Percentiles rank a stretch among this genome's conserved stretches.
Evolutionary conservation across 177 flowering plant genomes (phyloP).

Genomic region (Vitis hybrid): DNA sequence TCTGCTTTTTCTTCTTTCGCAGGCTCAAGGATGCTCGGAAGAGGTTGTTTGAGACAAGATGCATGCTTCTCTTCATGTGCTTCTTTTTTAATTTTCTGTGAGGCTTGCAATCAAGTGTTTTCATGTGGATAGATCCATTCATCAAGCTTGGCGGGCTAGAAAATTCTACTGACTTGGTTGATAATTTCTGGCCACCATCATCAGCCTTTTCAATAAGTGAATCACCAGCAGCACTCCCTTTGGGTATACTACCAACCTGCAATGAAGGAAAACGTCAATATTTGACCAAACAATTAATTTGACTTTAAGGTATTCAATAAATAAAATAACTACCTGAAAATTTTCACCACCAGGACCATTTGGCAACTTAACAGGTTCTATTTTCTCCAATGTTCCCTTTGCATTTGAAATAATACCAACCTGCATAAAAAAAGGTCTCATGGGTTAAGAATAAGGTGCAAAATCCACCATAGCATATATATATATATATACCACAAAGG

Average conservation of each 20-base stretch:
- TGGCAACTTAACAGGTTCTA: conserved; percentile 6
- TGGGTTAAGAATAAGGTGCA: conserved; percentile 4
- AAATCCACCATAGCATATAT: neutral
- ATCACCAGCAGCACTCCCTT: conserved; percentile 12
- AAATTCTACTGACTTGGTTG: conserved; percentile 8
- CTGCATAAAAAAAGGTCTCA: conserved; percentile 12
- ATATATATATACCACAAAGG: neutral
- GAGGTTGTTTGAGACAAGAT: conserved; percentile 37
- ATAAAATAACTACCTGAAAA: conserved; percentile 21
- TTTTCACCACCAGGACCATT: conserved; percentile 4
- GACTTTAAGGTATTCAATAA: neutral
- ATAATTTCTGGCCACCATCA: conserved; percentile 1
- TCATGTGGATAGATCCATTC: conserved; percentile 9
- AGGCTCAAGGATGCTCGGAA: conserved; percentile 37
- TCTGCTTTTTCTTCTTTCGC: conserved; percentile 56
- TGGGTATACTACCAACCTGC: conserved; percentile 19
- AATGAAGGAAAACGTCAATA: neutral
- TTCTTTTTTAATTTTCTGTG: conserved; percentile 35
- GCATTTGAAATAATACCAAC: conserved; percentile 10
- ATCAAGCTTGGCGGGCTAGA: conserved; percentile 4
- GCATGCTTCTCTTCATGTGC: conserved; percentile 34
- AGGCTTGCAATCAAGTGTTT: conserved; percentile 12
- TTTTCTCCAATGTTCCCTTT: conserved; percentile 9
- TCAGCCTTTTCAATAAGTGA: conserved; percentile 6
- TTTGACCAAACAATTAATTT: neutral